Conservation (phyloP, 2,329 filamentous ascomycete species). For the Botrytis porri region DNA sequence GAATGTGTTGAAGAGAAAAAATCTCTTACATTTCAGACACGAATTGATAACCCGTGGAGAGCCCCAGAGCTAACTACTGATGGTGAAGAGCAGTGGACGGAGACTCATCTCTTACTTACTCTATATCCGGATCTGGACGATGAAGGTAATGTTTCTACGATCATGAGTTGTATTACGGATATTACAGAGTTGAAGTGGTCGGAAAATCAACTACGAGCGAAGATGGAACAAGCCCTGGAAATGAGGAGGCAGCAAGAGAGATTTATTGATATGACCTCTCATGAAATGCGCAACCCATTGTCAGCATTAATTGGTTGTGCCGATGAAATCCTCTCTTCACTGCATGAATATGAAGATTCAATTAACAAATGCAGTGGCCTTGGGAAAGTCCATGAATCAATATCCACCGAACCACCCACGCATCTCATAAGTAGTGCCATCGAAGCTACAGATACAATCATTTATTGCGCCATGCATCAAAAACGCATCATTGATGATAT, state of each 20-base stretch:
- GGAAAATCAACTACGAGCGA: slow-evolving; percentile 32
- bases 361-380: slow-evolving; percentile 47
- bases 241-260: slow-evolving; percentile 69
- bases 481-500: slow-evolving; percentile 65
- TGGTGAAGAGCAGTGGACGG: slow-evolving; percentile 4
- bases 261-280: slow-evolving; percentile 72
- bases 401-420: slow-evolving; percentile 32
- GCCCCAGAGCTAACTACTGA: neutral
- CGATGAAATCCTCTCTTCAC: slow-evolving; percentile 44
- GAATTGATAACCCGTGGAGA: slow-evolving; percentile 6
- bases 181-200: slow-evolving; percentile 78
- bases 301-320: slow-evolving; percentile 73
- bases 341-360: slow-evolving; percentile 63
- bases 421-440: slow-evolving; percentile 57
- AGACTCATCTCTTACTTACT: slow-evolving; percentile 17
- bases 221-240: slow-evolving; percentile 53
- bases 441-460: slow-evolving; percentile 75
- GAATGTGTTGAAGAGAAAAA: slow-evolving; percentile 1
- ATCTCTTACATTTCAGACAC: neutral
- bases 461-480: slow-evolving; percentile 71
- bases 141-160: slow-evolving; percentile 62
- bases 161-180: slow-evolving; percentile 78
- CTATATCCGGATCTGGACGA: slow-evolving; percentile 58
- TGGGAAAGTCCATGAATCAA: slow-evolving; percentile 39
- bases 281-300: slow-evolving; percentile 73